Evolutionary conservation across 768 basidiomycete genomes (phyloP), one percentile per base, ranked within the genome.

Genomic region (Udeniomyces megalosporus): DNA sequence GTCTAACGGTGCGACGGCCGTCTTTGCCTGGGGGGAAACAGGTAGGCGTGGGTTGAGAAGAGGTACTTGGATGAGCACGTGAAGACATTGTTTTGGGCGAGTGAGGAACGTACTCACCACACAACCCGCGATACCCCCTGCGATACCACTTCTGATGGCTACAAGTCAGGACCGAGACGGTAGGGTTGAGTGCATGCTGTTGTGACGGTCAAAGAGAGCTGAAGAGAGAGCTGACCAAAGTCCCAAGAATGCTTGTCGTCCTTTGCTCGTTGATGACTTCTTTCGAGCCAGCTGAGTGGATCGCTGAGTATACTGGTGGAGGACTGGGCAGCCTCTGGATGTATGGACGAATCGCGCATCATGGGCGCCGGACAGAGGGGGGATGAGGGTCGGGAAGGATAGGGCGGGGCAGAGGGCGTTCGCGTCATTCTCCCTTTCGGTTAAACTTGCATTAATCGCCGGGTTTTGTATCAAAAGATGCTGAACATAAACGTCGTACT

Each of bases 91-190:
- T 45, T 66, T 35, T 60, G 65, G 28, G 54, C 60, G 26, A 68
- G n/a, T 35, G 12, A 42, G 22, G 5, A 32, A 34, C 31, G 4
- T 44, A 80, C 88, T 70, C 71, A 95, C 92, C 67, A 92, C 79
- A 75, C 90, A 93, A 55, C 90, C 92, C 42, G 92, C 93, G 62
- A 93, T 74, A 34, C 93, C 93, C 62, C 93, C 93, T 47, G 92
- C 92, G 49, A 96, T 74, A 50, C 89, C 88, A 44, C 88, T 90
- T 66, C 85, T 84, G 68, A 88, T 70, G 60, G 84, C 80, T 73
- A 45, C 7, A 14, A 48, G 52, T 22, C 48, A n/a, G 56, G n/a
- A n/a, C n/a, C n/a, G n/a, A n/a, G n/a, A n/a, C n/a, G n/a, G n/a
- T n/a, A n/a, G n/a, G n/a, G n/a, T n/a, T n/a, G n/a, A n/a, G n/a